A percentile compares a stretch with the other conserved stretches of the same genome.
These are phyloP conservation scores for Immersiporthe knoxdaviesiana DNA, from an alignment of 2,329 filamentous ascomycete genomes.

Conservation along the genomic window DNA sequence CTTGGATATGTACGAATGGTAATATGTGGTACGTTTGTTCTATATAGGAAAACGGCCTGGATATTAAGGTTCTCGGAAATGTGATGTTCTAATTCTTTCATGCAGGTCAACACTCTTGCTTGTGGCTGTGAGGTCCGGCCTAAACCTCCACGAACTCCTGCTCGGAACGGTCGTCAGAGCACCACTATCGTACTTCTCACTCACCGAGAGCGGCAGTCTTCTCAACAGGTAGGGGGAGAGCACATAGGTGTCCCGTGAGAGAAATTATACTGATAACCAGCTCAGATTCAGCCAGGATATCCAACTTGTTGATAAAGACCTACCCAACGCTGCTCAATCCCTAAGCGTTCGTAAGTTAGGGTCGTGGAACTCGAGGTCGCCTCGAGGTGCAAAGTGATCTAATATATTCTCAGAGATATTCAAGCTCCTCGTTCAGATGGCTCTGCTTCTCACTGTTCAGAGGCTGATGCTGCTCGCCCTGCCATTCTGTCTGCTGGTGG, in stretches of 20 bases:
- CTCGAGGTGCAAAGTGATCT: background rate
- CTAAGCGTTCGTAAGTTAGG: slow-evolving; percentile 41
- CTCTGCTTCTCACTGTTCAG: slow-evolving; percentile 49
- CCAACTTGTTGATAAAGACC: slow-evolving; percentile 46
- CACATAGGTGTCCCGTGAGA: background rate
- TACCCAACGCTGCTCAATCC: slow-evolving; percentile 42
- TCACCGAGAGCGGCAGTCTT: slow-evolving; percentile 45
- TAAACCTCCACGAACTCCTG: slow-evolving; percentile 38
- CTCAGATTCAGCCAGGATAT: slow-evolving; percentile 49
- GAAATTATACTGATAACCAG: slow-evolving; percentile 14
- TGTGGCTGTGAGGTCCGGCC: slow-evolving; percentile 44
- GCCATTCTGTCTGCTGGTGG: slow-evolving; percentile 45
- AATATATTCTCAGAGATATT: slow-evolving; percentile 39
- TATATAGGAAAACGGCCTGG: too few relatives aligned
- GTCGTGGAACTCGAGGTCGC: slow-evolving; percentile 20
- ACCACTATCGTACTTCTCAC: slow-evolving; percentile 45
- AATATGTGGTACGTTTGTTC: slow-evolving; percentile 35
- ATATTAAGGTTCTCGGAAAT: too few relatives aligned
- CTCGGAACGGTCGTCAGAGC: slow-evolving; percentile 42
- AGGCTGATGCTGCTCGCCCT: slow-evolving; percentile 50
- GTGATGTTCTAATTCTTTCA: slow-evolving; percentile 10
- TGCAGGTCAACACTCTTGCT: slow-evolving; percentile 39
- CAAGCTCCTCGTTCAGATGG: slow-evolving; percentile 45
- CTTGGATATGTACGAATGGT: slow-evolving; percentile 43
- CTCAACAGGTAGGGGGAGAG: slow-evolving; percentile 41